Percentiles rank a stretch among this genome's conserved stretches.
phyloP scores from a whole-genome alignment of 2,329 filamentous ascomycete genomes.

The Rasamsonia emersonii region DNA sequence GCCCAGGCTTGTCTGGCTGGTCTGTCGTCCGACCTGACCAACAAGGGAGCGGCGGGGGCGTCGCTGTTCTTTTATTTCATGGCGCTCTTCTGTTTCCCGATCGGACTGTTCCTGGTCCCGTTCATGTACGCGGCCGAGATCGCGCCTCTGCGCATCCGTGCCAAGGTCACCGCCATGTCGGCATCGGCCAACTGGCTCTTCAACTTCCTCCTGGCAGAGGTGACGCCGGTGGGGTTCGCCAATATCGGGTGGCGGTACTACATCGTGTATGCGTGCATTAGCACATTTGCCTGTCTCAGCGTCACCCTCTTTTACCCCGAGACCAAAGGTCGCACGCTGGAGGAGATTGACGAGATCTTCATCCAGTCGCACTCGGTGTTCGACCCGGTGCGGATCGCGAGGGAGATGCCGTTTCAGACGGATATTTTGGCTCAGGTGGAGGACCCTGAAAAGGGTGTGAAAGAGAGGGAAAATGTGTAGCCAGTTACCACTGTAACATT shows the following conservation, averaged over 20 bases:
- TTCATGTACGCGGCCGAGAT: conserved; percentile 10
- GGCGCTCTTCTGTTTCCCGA: conserved; percentile 4
- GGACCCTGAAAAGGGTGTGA: conserved; percentile 6
- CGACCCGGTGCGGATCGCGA: conserved; percentile 13
- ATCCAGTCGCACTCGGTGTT: conserved; percentile 8
- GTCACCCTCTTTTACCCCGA: conserved; percentile 33
- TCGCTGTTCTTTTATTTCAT: conserved; percentile 22
- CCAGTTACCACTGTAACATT: too few relatives aligned
- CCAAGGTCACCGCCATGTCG: conserved; percentile 26
- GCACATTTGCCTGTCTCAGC: conserved; percentile 34
- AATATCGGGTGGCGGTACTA: conserved; percentile 49
- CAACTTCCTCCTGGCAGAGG: conserved; percentile 52
- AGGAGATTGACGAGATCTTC: conserved; percentile 23
- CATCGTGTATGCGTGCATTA: conserved; percentile 41
- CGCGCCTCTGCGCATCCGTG: conserved; percentile 3
- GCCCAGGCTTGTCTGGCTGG: conserved; percentile 35
- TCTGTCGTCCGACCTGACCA: conserved; percentile 29
- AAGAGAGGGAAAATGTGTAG: too few relatives aligned
- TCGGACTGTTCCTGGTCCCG: conserved; percentile 7
- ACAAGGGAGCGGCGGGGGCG: conserved; percentile 39
- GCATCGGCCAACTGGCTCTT: conserved; percentile 49
- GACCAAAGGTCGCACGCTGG: conserved; percentile 18
- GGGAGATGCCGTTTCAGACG: conserved; percentile 13
- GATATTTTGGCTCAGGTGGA: conserved; percentile 9
- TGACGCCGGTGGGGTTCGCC: conserved; percentile 48